Evolutionary conservation across 2,329 filamentous ascomycete genomes (phyloP), one percentile per base, ranked within the genome.

Genomic region (Chaetomiaceae sp.): DNA sequence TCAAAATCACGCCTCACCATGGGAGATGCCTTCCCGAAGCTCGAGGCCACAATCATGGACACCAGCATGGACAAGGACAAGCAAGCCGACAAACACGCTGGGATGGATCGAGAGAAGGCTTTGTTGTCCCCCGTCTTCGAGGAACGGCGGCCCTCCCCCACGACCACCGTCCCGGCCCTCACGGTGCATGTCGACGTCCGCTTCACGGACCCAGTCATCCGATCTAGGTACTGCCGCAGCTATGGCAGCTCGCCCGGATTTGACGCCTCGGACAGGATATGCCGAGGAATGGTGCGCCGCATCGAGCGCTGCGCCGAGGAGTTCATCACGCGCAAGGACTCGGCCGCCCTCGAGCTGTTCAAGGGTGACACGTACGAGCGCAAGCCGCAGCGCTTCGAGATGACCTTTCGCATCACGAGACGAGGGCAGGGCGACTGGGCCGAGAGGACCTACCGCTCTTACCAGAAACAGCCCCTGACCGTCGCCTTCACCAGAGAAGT

Each of bases 321-420:
- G 61, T 67, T 80, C 50, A 73, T 80, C 58, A 79, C 76, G 20
- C 72, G 77, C 51, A 73, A 71, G 54, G 77, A 80, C 60, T 70
- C 72, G 14, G 62, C 60, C 25, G 77, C 77, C 13, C 66, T 76
- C 16, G 69, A 73, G 39, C 64, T 65, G 30, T 58, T 60, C 52
- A 62, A 55, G 37, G 56, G 58, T 8, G 58, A 54, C 8, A 52
- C 56, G 12, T 60, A 63, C 8, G 56, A 63, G 37, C 61, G 62
- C 33, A 79, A 78, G 55, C 66, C 72, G 3, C 61, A 73, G 53
- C 68, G 74, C 48, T 80, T 72, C 59, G 73, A 75, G 60, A 68
- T 80, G 51, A 69, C 66, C 27, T 76, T 75, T 57, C 68, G 70
- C 31, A 68, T 79, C 42, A 60, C 70, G 38, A 68, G 70, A 31